A percentile compares a stretch with the other conserved stretches of the same genome.
These are phyloP conservation scores for Microcos paniculata DNA, from an alignment of 345 rosid genomes.

Conservation along the genomic window DNA sequence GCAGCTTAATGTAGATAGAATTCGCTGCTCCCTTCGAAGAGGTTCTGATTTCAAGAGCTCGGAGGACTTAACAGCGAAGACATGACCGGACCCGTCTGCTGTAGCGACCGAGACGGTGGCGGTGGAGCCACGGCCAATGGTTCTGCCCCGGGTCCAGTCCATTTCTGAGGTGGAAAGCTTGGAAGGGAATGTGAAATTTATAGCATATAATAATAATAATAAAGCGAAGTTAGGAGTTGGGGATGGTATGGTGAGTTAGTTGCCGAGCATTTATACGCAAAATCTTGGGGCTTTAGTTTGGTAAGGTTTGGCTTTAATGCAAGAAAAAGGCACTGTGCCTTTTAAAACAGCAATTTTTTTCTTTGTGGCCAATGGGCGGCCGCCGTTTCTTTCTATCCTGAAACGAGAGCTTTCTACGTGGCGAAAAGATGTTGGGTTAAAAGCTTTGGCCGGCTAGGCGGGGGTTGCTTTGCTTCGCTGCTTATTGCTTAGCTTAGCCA, in stretches of 20 bases:
- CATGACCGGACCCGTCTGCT: conserved; percentile 22
- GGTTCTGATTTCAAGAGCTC: conserved; percentile 36
- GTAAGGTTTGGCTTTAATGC: conserved; percentile 24
- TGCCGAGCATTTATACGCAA: background rate
- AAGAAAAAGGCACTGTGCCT: conserved; percentile 5
- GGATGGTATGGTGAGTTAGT: background rate
- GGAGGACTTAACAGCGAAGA: conserved; percentile 59
- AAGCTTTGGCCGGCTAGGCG: conserved; percentile 22
- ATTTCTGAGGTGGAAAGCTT: conserved; percentile 12
- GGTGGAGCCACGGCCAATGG: conserved; percentile 54
- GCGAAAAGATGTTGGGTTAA: conserved; percentile 17
- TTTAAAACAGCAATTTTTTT: background rate
- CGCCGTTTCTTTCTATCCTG: conserved; percentile 26
- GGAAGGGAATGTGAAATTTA: background rate
- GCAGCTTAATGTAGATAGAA: conserved; percentile 40
- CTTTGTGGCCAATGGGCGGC: conserved; percentile 42
- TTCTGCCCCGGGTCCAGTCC: conserved; percentile 57
- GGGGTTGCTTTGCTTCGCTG: background rate
- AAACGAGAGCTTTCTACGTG: conserved; percentile 27
- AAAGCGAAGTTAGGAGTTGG: background rate
- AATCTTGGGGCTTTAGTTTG: conserved; percentile 3
- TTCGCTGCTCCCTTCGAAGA: conserved; percentile 37
- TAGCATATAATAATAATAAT: too few species aligned
- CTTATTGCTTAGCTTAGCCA: background rate
- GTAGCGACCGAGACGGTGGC: conserved; percentile 51